phyloP scores from a whole-genome alignment of 768 basidiomycete genomes.

The Tephrocybe sp. region DNA sequence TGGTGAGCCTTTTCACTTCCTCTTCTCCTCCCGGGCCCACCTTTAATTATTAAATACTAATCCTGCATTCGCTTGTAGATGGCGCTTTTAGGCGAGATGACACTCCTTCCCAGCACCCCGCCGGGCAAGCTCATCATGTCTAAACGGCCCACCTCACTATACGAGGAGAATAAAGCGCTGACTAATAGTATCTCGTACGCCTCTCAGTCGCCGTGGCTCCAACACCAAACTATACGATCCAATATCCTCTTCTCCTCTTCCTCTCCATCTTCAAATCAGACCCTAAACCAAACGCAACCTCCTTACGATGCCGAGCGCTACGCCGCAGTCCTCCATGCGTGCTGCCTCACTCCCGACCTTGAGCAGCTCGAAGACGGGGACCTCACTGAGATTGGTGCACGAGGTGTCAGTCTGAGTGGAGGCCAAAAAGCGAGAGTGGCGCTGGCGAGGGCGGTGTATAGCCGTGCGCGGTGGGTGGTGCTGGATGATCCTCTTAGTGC shows the following conservation, averaged over 20 bases:
- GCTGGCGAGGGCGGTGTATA: conserved; percentile 81
- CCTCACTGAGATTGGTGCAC: conserved; percentile 77
- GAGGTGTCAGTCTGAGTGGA: conserved; percentile 77
- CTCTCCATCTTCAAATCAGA: no score
- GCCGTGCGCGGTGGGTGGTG: conserved; percentile 66
- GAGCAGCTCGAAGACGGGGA: conserved; percentile 87
- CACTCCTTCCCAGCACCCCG: conserved; percentile 29
- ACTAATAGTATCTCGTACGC: conserved; percentile 80
- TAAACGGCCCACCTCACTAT: conserved; percentile 60
- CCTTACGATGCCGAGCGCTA: conserved; percentile 75
- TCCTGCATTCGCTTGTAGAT: conserved; percentile 36
- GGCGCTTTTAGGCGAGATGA: conserved; percentile 76
- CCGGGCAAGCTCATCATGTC: conserved; percentile 58
- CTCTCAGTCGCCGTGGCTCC: conserved; percentile 70
- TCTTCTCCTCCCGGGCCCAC: no score
- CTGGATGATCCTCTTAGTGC: conserved; percentile 83
- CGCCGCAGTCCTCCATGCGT: conserved; percentile 75
- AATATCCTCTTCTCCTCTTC: conserved; percentile 82
- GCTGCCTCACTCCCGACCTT: conserved; percentile 80
- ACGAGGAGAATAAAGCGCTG: conserved; percentile 29
- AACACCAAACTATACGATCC: conserved; percentile 72
- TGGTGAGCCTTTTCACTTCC: conserved; percentile 55
- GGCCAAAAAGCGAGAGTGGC: conserved; percentile 86
- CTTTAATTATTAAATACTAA: neutral
- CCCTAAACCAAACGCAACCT: no score